phyloP scores from a whole-genome alignment of 2,329 filamentous ascomycete genomes.

The Sporothrix variecibatus region DNA sequence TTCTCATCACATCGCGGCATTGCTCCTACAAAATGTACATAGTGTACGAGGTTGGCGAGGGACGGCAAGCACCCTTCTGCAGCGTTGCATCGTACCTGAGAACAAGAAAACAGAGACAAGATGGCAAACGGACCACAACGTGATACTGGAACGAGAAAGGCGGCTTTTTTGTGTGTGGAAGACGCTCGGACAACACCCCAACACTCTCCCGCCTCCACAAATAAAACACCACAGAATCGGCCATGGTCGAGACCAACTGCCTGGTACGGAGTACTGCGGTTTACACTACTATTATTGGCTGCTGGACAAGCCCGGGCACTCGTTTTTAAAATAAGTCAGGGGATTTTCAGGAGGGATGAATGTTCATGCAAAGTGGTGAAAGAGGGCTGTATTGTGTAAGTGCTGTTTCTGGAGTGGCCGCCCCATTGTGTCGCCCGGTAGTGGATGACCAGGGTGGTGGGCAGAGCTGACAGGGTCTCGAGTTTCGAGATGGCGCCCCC shows the following conservation, averaged over 20 bases:
- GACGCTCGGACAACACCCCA: background rate
- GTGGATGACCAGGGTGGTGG: background rate
- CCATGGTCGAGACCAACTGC: background rate
- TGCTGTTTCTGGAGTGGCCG: too few species aligned
- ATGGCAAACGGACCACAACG: background rate
- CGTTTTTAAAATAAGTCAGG: constrained; percentile 18
- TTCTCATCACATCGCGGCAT: background rate
- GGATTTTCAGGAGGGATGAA: constrained; percentile 5
- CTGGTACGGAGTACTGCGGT: background rate
- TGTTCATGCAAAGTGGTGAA: background rate
- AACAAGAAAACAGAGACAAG: too few species aligned
- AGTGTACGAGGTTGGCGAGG: background rate
- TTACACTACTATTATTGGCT: background rate
- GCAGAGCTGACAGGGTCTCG: background rate
- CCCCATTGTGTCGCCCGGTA: background rate
- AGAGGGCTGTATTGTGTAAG: background rate
- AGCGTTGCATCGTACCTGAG: constrained; percentile 14
- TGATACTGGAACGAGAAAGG: background rate
- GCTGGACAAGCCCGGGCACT: background rate
- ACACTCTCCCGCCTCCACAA: background rate
- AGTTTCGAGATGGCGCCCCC: background rate
- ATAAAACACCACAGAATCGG: constrained; percentile 4
- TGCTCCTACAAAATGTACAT: background rate
- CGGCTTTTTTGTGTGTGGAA: background rate
- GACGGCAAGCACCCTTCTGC: background rate